Evolutionary conservation across 2,329 filamentous ascomycete genomes (phyloP).

Genomic region (Aspergillus transmontanensis): DNA sequence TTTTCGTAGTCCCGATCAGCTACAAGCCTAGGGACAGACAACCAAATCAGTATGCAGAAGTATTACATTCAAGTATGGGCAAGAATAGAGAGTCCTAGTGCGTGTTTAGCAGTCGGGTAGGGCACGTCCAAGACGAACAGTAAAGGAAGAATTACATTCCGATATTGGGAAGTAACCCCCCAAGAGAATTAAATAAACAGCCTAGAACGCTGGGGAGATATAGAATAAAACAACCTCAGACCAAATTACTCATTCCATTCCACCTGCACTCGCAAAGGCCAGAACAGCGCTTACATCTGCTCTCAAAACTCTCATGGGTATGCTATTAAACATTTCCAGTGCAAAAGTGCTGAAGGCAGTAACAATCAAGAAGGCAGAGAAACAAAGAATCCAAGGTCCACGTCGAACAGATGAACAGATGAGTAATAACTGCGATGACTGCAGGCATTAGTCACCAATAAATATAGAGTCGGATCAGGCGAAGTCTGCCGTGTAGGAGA

Average conservation of each 20-base stretch:
- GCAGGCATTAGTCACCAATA: slow-evolving; percentile 13
- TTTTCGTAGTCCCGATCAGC: not conserved
- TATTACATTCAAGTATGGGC: not conserved
- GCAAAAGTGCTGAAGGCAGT: slow-evolving; percentile 24
- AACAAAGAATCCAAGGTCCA: slow-evolving; percentile 20
- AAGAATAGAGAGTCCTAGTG: not conserved
- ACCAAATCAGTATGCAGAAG: not conserved
- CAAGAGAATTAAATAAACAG: slow-evolving; percentile 14
- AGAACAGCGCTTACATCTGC: slow-evolving; percentile 18
- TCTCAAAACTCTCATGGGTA: slow-evolving; percentile 33
- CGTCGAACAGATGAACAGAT: slow-evolving; percentile 14
- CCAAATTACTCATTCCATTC: slow-evolving; percentile 24
- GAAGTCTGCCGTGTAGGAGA: slow-evolving; percentile 95
- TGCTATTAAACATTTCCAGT: slow-evolving; percentile 27
- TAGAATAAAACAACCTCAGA: slow-evolving; percentile 14
- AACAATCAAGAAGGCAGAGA: slow-evolving; percentile 23
- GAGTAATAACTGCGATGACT: slow-evolving; percentile 14
- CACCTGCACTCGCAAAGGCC: slow-evolving; percentile 21
- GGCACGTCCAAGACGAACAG: not conserved
- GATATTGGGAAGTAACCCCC: slow-evolving; percentile 12
- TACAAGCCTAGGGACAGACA: not conserved
- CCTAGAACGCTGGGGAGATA: slow-evolving; percentile 15
- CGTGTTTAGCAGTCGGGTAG: not conserved
- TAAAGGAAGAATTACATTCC: slow-evolving; percentile 19
- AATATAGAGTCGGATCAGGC: slow-evolving; percentile 53